Evolutionary conservation across 1,284 basidiomycete species (phyloP).

Genomic region (Melampsora occidentalis): DNA sequence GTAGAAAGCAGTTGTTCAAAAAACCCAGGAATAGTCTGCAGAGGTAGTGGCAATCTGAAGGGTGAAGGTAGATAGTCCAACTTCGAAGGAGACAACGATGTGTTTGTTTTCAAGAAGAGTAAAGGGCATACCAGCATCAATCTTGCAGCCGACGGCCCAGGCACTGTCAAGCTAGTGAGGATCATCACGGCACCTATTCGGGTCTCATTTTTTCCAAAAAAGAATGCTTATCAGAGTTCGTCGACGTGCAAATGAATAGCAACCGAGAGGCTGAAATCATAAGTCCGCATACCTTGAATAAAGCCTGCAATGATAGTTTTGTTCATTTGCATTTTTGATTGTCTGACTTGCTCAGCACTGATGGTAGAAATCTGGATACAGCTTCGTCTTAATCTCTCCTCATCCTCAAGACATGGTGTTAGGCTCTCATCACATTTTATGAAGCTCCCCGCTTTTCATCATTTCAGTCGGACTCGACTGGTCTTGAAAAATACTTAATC

Average conservation of each 20-base stretch:
- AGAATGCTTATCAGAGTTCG: background rate
- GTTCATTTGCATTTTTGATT: slow-evolving; percentile 21
- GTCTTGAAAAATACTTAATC: too few relatives aligned
- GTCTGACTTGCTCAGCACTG: background rate
- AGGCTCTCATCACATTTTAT: too few relatives aligned
- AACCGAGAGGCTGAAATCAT: background rate
- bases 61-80: slow-evolving; percentile 28
- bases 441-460: too few relatives aligned
- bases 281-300: background rate
- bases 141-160: background rate
- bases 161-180: background rate
- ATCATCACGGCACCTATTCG: slow-evolving; percentile 17
- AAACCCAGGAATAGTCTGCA: background rate
- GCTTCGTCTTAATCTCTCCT: slow-evolving; percentile 15
- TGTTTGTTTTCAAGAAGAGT: background rate
- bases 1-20: slow-evolving; percentile 15
- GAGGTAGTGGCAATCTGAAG: slow-evolving; percentile 12
- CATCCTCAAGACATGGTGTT: slow-evolving; percentile 20
- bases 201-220: background rate
- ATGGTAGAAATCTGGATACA: slow-evolving; percentile 3
- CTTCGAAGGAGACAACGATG: background rate
- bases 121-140: slow-evolving; percentile 14
- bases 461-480: too few relatives aligned
- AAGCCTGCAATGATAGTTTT: slow-evolving; percentile 30
- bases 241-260: background rate